Evolutionary conservation across 2,329 filamentous ascomycete genomes (phyloP).

Genomic region (Aspergillus jensenii): DNA sequence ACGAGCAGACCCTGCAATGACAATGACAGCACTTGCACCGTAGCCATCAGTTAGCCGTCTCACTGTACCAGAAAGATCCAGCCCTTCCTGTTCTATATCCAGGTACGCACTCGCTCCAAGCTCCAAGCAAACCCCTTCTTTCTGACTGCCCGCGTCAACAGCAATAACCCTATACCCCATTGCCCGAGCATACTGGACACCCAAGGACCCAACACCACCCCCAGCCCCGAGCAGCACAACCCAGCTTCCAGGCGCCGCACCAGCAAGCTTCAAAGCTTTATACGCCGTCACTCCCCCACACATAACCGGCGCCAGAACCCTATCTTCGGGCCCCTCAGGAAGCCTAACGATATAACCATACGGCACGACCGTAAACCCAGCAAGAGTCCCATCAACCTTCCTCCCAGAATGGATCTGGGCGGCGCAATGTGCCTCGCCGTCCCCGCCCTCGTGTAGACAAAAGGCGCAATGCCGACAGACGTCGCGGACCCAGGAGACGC

Average conservation of each 20-base stretch:
- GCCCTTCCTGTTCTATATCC: neutral
- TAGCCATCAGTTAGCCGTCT: neutral
- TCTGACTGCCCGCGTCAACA: neutral
- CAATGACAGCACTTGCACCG: neutral
- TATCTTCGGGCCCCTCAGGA: neutral
- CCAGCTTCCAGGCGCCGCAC: neutral
- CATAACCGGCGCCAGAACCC: neutral
- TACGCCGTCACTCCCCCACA: neutral
- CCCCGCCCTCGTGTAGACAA: neutral
- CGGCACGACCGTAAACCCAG: neutral
- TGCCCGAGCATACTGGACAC: neutral
- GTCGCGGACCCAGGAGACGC: neutral
- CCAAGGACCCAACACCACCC: neutral
- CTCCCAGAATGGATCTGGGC: neutral
- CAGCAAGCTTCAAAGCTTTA: neutral
- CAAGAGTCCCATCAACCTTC: neutral
- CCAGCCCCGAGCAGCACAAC: neutral
- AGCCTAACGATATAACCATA: neutral
- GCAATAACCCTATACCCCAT: neutral
- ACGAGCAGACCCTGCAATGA: neutral
- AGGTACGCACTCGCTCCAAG: neutral
- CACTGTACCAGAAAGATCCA: neutral
- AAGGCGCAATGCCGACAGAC: neutral
- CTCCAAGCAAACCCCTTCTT: neutral
- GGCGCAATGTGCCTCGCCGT: neutral